Evolutionary conservation across 352 stramenopile genomes (phyloP), one percentile per base, ranked within the genome.

Genomic region (Pythium scleroteichum): DNA sequence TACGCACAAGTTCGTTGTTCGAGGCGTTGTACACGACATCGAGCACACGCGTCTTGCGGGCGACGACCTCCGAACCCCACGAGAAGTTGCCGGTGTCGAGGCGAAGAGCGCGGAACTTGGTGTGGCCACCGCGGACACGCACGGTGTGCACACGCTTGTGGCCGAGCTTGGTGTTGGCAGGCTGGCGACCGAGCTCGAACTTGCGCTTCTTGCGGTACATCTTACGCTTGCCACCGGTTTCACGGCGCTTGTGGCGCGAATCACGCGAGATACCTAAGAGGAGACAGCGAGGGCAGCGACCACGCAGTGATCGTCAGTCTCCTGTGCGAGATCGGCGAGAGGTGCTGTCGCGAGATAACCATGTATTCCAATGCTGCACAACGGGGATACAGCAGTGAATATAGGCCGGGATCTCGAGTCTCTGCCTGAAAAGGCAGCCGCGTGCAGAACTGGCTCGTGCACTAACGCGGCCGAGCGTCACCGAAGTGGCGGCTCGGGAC

Each of bases 1-100:
- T 99, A 82, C 98, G 96, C 62, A 99, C 97, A 66, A 99, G 90
- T 76, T 99, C 98, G 90, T 99, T 99, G 95, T 99, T 99, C 69
- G 97, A 99, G 50, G 97, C 94, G 82, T 99, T 99, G 97, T 99
- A 99, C 23, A 98, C 93, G 23, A 99, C 97, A 79, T 99, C 97
- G 35, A 99, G 85, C 59, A 99, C 98, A 95, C 97, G 95, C 52
- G 98, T 98, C 92, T 99, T 99, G 73, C 96, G 92, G 44, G 98
- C 97, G 68, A 88, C 94, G 20, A 97, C 94, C 80, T 99, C 97
- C 62, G 94, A 98, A 70, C 97, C 97, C 98, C 98, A 99, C 68
- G 95, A 98, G 78, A 99, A 99, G 94, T 99, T 99, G 72, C 98
- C 98, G 53, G 91, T 97, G 63, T 99, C 97, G 41, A 99, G 83